These are phyloP conservation scores for Coniochaeta sp. DNA, from an alignment of 2,329 filamentous ascomycete genomes.

Conservation along the genomic window DNA sequence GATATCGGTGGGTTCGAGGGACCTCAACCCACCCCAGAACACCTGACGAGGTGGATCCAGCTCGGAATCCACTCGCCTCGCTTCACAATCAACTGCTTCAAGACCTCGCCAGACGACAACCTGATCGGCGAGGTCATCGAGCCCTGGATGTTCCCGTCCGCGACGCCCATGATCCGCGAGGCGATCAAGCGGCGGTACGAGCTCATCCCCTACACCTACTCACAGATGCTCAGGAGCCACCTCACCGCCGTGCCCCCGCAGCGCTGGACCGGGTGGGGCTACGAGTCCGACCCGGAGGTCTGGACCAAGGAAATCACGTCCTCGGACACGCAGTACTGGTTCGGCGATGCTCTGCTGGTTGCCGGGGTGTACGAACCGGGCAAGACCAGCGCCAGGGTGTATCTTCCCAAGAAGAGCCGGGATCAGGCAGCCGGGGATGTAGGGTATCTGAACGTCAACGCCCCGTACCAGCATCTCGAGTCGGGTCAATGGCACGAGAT, in stretches of 20 bases:
- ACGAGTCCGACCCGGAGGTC: constrained; percentile 57
- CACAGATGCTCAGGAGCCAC: constrained; percentile 55
- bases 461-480: constrained; percentile 41
- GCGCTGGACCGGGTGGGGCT: constrained; percentile 68
- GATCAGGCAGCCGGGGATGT: constrained; percentile 21
- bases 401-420: constrained; percentile 44
- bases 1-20: constrained; percentile 73
- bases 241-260: constrained; percentile 54
- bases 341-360: constrained; percentile 54
- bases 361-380: constrained; percentile 61
- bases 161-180: constrained; percentile 52
- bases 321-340: constrained; percentile 67
- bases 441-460: constrained; percentile 52
- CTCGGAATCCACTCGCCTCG: constrained; percentile 61
- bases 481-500: constrained; percentile 22
- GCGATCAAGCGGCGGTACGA: constrained; percentile 65
- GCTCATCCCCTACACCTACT: constrained; percentile 65
- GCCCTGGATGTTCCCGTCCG: constrained; percentile 69
- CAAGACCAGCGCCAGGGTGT: constrained; percentile 44
- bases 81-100: constrained; percentile 74
- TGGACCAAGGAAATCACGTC: constrained; percentile 53
- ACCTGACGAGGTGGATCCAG: constrained; percentile 67
- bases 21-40: constrained; percentile 61
- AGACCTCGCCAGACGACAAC: constrained; percentile 59
- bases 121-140: constrained; percentile 65